phyloP scores from a whole-genome alignment of 2,329 filamentous ascomycete species.

The Shiraia bambusicola region DNA sequence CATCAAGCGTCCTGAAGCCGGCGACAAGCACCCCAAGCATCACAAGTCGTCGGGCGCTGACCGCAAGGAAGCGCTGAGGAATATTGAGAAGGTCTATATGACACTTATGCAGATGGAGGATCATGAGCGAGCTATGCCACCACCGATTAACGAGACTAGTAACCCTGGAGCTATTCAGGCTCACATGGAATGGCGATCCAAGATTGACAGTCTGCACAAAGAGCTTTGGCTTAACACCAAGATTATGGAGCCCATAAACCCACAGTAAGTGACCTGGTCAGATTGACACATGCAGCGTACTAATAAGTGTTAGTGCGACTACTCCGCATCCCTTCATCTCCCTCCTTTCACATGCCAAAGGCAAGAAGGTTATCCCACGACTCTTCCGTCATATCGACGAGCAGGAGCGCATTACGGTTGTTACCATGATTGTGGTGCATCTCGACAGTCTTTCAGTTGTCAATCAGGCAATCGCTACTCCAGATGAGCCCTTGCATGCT shows the following conservation, averaged over 20 bases:
- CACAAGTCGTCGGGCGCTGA: constrained; percentile 62
- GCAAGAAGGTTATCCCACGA: constrained; percentile 92
- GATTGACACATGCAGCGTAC: not conserved
- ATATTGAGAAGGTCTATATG: constrained; percentile 85
- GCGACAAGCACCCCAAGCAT: constrained; percentile 49
- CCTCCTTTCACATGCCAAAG: constrained; percentile 90
- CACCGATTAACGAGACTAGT: constrained; percentile 62
- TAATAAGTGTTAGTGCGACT: constrained; percentile 59
- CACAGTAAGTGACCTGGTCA: constrained; percentile 44
- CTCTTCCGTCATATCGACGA: constrained; percentile 92
- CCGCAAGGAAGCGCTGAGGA: constrained; percentile 77
- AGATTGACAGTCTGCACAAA: constrained; percentile 69
- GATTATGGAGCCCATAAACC: constrained; percentile 85
- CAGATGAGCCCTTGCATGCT: constrained; percentile 67
- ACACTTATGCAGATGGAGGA: constrained; percentile 94
- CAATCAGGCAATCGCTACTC: constrained; percentile 71
- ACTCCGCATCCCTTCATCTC: constrained; percentile 88
- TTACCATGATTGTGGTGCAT: constrained; percentile 94
- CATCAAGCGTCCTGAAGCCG: constrained; percentile 81
- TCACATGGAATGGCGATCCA: constrained; percentile 78
- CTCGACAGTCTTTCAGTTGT: constrained; percentile 91
- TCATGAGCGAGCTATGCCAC: constrained; percentile 78
- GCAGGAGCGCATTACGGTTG: constrained; percentile 88
- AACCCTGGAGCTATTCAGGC: constrained; percentile 69
- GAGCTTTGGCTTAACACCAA: constrained; percentile 85